Base-by-base conservation (phyloP, 495 filamentous ascomycete species). In the Umbilicaria muhlenbergii region DNA sequence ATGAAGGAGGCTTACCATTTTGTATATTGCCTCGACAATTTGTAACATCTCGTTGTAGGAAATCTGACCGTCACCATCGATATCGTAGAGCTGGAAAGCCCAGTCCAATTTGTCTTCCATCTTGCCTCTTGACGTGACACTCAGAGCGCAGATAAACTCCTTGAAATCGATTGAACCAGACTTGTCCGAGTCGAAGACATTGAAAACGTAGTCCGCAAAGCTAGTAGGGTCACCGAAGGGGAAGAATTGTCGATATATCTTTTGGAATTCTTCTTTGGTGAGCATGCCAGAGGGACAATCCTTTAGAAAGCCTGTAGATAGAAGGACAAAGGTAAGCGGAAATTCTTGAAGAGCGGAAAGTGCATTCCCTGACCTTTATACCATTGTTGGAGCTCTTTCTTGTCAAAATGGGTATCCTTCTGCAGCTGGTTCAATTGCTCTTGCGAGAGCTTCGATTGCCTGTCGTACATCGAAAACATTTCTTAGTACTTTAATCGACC, bases 381-480 rank as follows among this genome's bases (percentile, higher is more conserved):
- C 91, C 91, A 98, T 83, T 96, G 92, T 62, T 99, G 91, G 52
- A 99, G 65, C 63, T 99, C 91, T 68, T 96, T 99, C 78, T 95
- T 95, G 68, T 99, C 91, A 56, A 99, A 99, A 63, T 95, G 86
- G 17, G 91, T 99, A 41, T 85, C 83, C 68, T 80, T 85, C 59
- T 95, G 88, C 52, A 99, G 77, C 65, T 99, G 91, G 40, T 76
- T 77, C 51, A 99, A 79, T 68, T 96, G 86, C 57, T 92, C 78
- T 53, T 87, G 84, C 34, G 87, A 93, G 54, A 99, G 82, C 69
- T 95, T 98, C 32, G 83, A 89, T 64, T 91, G 84, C 57, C 85
- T 92, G 50, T 28, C 24, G 8, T 28, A 28, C 8, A 10, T 10
- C 24, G 4, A 0, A 28, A 10, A 28, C 24, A 28, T 8, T 28